These are phyloP conservation scores for Naganishia kalamii DNA, from an alignment of 768 basidiomycete genomes.

Conservation along the genomic window DNA sequence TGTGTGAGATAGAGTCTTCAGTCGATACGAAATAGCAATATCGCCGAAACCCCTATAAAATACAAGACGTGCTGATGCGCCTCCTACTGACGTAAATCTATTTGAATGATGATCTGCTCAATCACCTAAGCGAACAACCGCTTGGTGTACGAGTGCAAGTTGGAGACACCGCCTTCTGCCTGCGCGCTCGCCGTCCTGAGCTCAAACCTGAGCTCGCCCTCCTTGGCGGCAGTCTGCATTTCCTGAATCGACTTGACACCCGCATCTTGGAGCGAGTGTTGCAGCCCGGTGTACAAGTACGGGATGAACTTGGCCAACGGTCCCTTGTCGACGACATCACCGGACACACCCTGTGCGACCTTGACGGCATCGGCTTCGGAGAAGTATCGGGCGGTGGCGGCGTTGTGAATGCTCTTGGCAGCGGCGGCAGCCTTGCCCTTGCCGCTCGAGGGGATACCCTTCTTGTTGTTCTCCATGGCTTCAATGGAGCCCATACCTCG, in stretches of 20 bases:
- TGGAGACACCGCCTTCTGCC: constrained; percentile 91
- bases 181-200: constrained; percentile 83
- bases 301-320: constrained; percentile 87
- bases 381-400: constrained; percentile 92
- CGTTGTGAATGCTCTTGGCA: constrained; percentile 60
- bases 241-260: constrained; percentile 64
- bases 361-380: constrained; percentile 86
- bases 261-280: constrained; percentile 91
- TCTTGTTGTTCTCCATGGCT: constrained; percentile 51
- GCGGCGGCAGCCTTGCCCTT: constrained; percentile 26
- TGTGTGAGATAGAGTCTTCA: too few relatives aligned
- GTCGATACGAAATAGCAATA: not conserved
- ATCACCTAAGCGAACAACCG: constrained; percentile 39
- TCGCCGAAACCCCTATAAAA: not conserved
- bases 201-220: constrained; percentile 76
- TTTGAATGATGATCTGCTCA: not conserved
- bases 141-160: constrained; percentile 77
- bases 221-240: constrained; percentile 61
- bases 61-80: not conserved
- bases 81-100: not conserved
- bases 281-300: constrained; percentile 51
- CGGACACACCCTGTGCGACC: constrained; percentile 78
- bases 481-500: constrained; percentile 93
- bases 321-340: constrained; percentile 96
- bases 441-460: constrained; percentile 31